These are phyloP conservation scores for Plasmodium billcollinsi DNA, from an alignment of 169 alveolate species.

Conservation along the genomic window DNA sequence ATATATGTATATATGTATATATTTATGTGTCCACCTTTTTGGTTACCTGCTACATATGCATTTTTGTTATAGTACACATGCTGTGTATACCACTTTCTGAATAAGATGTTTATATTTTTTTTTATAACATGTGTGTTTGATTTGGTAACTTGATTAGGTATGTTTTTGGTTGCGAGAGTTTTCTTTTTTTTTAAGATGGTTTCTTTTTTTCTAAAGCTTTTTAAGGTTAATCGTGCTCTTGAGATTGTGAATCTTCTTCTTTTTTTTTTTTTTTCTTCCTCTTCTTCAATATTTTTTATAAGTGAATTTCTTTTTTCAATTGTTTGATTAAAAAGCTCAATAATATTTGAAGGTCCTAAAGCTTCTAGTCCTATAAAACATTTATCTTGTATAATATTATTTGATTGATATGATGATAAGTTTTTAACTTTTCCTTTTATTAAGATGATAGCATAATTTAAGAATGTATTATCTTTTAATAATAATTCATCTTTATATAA, in stretches of 20 bases:
- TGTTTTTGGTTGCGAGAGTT: not conserved
- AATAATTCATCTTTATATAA: slow-evolving; percentile 28
- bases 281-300: slow-evolving; percentile 35
- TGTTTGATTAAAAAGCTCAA: slow-evolving; percentile 58
- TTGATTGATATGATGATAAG: slow-evolving; percentile 1
- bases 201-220: not conserved
- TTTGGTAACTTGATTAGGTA: not conserved
- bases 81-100: slow-evolving; percentile 71
- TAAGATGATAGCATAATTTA: slow-evolving; percentile 61
- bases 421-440: slow-evolving; percentile 60
- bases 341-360: slow-evolving; percentile 66
- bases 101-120: slow-evolving; percentile 52
- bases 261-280: slow-evolving; percentile 70
- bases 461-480: slow-evolving; percentile 58
- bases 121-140: slow-evolving; percentile 14
- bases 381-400: not conserved
- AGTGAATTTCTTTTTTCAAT: slow-evolving; percentile 63
- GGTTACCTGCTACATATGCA: slow-evolving; percentile 40
- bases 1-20: not conserved
- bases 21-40: not conserved
- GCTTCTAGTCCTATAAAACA: slow-evolving; percentile 73
- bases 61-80: slow-evolving; percentile 65
- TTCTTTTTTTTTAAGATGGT: not conserved
- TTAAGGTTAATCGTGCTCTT: not conserved
- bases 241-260: not conserved